A percentile compares a stretch with the other conserved stretches of the same genome.
These are phyloP conservation scores for Suillus discolor DNA, from an alignment of 768 basidiomycete species.

Conservation along the genomic window DNA sequence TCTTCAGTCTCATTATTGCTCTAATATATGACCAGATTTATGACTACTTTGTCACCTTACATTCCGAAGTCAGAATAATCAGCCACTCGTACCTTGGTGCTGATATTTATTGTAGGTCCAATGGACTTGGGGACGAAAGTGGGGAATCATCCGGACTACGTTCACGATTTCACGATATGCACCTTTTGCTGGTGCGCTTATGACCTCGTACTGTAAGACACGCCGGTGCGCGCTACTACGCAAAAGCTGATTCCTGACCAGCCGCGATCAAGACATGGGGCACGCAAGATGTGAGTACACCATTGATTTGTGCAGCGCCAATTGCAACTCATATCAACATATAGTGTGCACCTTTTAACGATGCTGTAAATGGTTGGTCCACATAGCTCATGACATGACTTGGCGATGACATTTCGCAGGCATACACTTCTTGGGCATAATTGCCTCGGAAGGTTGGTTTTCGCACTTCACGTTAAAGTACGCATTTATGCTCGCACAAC, in stretches of 20 bases:
- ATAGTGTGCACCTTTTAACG: background rate
- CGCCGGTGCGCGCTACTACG: background rate
- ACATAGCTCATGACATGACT: background rate
- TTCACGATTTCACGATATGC: slow-evolving; percentile 11
- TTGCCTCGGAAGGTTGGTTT: slow-evolving; percentile 3
- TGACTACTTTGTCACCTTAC: background rate
- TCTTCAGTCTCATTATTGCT: background rate
- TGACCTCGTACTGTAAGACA: slow-evolving; percentile 10
- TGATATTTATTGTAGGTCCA: slow-evolving; percentile 17
- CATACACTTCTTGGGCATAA: background rate
- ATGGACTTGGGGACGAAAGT: slow-evolving; percentile 12
- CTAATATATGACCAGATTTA: background rate
- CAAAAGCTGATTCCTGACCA: background rate
- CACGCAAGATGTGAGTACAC: background rate
- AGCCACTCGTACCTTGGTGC: background rate
- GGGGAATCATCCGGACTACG: slow-evolving; percentile 4
- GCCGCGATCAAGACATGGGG: background rate
- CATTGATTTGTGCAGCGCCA: background rate
- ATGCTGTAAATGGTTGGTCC: background rate
- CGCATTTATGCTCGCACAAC: background rate
- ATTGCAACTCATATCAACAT: background rate
- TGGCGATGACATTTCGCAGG: background rate
- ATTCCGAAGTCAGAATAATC: background rate
- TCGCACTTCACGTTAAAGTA: background rate
- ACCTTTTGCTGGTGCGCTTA: slow-evolving; percentile 9